Evolutionary conservation across 2,329 filamentous ascomycete genomes (phyloP).

Genomic region (Tolypocladium ovalisporum): DNA sequence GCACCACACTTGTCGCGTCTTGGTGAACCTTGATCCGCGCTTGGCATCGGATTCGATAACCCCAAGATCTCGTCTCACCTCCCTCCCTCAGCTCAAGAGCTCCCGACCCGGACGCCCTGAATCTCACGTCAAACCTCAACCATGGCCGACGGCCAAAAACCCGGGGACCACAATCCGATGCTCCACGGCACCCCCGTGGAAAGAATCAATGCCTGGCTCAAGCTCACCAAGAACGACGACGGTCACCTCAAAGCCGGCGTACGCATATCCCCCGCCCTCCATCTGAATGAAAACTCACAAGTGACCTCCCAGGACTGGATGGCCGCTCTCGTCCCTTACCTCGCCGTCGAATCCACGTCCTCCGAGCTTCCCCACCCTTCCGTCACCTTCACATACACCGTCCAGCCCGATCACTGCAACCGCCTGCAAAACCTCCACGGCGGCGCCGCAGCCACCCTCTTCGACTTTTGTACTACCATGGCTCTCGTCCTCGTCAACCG

Average conservation of each 20-base stretch:
- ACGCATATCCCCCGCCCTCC: constrained; percentile 2
- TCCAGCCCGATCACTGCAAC: constrained; percentile 42
- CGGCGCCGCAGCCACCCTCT: constrained; percentile 53
- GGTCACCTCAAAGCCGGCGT: constrained; percentile 20
- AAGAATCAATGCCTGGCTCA: constrained; percentile 20
- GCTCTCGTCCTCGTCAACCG: constrained; percentile 43
- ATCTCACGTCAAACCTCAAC: not conserved
- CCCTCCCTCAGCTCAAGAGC: not conserved
- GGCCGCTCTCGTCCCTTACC: constrained; percentile 25
- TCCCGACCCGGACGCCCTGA: not conserved
- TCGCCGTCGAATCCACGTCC: constrained; percentile 28
- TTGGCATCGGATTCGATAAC: not conserved
- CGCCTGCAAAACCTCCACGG: constrained; percentile 45
- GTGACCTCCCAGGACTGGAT: constrained; percentile 31
- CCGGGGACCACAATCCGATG: constrained; percentile 3
- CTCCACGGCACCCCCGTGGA: constrained; percentile 20
- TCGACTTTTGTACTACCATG: constrained; percentile 54
- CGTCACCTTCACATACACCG: constrained; percentile 35
- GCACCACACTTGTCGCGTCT: not conserved
- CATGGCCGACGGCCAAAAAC: constrained; percentile 4
- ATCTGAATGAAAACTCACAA: not conserved
- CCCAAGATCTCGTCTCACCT: not conserved
- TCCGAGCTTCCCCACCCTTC: constrained; percentile 22
- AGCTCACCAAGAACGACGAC: constrained; percentile 13
- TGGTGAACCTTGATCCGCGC: no score